Percentiles rank a stretch among this genome's conserved stretches.
Evolutionary conservation across 768 basidiomycete species (phyloP).

Genomic region (Amanita pseudoporphyria): DNA sequence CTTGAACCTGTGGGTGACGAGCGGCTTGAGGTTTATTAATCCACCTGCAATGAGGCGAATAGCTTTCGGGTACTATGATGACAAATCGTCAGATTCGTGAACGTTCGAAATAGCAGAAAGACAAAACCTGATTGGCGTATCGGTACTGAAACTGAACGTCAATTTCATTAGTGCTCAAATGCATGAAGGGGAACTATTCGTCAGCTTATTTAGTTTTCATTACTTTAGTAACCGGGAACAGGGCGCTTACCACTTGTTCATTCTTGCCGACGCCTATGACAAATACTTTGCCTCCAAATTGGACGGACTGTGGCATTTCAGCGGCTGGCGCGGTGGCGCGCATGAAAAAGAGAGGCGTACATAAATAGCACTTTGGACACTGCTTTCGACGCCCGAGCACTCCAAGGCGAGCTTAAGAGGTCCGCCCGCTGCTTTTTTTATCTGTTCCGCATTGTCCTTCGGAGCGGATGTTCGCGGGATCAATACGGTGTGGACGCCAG

Average conservation of each 20-base stretch:
- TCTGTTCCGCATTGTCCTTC: slow-evolving; percentile 40
- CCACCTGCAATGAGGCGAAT: slow-evolving; percentile 72
- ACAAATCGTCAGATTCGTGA: neutral
- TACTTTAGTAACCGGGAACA: neutral
- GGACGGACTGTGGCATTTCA: slow-evolving; percentile 33
- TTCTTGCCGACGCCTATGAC: slow-evolving; percentile 62
- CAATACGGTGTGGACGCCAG: slow-evolving; percentile 46
- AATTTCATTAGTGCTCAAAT: slow-evolving; percentile 60
- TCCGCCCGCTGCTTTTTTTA: slow-evolving; percentile 42
- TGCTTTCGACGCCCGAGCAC: slow-evolving; percentile 57
- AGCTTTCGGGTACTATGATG: slow-evolving; percentile 67
- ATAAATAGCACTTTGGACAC: slow-evolving; percentile 48
- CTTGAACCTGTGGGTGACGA: slow-evolving; percentile 69
- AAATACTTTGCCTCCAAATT: slow-evolving; percentile 60
- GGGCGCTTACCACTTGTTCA: slow-evolving; percentile 39
- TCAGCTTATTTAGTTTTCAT: neutral
- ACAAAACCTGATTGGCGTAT: slow-evolving; percentile 48
- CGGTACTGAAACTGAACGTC: slow-evolving; percentile 63
- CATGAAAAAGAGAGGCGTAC: slow-evolving; percentile 23
- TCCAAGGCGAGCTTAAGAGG: slow-evolving; percentile 46
- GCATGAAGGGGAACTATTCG: slow-evolving; percentile 62
- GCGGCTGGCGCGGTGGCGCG: neutral
- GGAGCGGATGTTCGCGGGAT: slow-evolving; percentile 36
- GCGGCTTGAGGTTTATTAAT: slow-evolving; percentile 62
- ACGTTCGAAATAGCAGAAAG: neutral